Evolutionary conservation across 148 eudicot species (phyloP), one percentile per base, ranked within the genome.

Genomic region (Spergularia bocconei): DNA sequence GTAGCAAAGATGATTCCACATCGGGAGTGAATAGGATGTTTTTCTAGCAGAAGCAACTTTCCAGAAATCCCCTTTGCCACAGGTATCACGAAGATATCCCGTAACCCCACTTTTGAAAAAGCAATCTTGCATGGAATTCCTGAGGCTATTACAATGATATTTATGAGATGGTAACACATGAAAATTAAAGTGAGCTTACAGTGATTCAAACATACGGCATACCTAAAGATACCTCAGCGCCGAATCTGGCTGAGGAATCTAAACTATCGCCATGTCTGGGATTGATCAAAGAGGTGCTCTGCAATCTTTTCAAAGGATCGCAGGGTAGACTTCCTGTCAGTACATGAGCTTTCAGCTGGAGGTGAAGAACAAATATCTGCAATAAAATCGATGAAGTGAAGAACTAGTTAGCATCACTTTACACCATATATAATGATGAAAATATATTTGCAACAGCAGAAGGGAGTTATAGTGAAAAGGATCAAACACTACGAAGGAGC

Each of bases 121-220:
- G 89, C 76, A 74, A 84, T 87, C 77, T 84, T 84, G 81, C 89
- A 87, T 48, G 85, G 83, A 72, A 84, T 59, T 23, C 84, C 89
- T 67, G 85, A 80, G 17, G 77, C 89, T 86, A 77, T 72, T 68
- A 75, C 36, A 72, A 68, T 16, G 69, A 11, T 9, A 4, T 23
- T 67, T 61, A 61, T 64, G 72, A 75, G 54, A 50, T 7, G 41
- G 54, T 52, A 58, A 76, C 5, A 72, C 8, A 11, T 52, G 13
- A 47, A 33, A 33, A 54, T 17, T 44, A 21, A 60, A 21, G 48
- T 36, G 29, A 59, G 59, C n/a, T 69, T 11, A 48, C 36, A 29
- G 11, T 47, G 25, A 19, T 33, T 29, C 69, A 21, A 47, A 74
- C 74, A 63, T 52, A 86, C 89, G 54, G 71, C 74, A 63, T 52